Conservation (phyloP, 352 stramenopile genomes). For the Phytophthora fragariae region DNA sequence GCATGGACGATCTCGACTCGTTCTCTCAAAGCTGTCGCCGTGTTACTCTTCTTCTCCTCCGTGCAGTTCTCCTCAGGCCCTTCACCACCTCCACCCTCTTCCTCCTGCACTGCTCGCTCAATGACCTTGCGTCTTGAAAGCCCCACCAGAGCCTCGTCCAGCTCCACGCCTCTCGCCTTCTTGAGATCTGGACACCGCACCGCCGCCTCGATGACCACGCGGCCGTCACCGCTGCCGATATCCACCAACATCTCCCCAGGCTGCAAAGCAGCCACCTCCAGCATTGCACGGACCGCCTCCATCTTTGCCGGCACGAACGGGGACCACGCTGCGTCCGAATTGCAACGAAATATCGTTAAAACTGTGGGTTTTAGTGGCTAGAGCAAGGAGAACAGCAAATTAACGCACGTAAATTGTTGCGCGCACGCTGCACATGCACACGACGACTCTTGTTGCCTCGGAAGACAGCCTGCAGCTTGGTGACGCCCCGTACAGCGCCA, state of each 20-base stretch:
- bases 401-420: constrained; percentile 55
- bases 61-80: neutral
- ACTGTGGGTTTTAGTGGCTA: neutral
- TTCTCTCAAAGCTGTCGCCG: constrained; percentile 17
- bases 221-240: constrained; percentile 72
- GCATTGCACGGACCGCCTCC: constrained; percentile 63
- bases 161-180: constrained; percentile 56
- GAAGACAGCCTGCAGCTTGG: constrained; percentile 66
- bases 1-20: constrained; percentile 49
- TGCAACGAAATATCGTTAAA: constrained; percentile 8
- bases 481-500: constrained; percentile 23
- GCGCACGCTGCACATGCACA: constrained; percentile 65
- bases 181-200: constrained; percentile 30
- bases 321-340: constrained; percentile 57
- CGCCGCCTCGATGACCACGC: constrained; percentile 57
- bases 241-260: constrained; percentile 61
- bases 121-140: constrained; percentile 46
- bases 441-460: constrained; percentile 56
- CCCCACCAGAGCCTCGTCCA: constrained; percentile 60
- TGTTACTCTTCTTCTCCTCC: constrained; percentile 7
- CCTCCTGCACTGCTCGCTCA: constrained; percentile 12
- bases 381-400: neutral
- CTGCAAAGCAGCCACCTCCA: constrained; percentile 49
- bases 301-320: constrained; percentile 71
- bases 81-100: neutral